Evolutionary conservation across 257 asterid genomes (phyloP).

Genomic region (Phtheirospermum japonicum): DNA sequence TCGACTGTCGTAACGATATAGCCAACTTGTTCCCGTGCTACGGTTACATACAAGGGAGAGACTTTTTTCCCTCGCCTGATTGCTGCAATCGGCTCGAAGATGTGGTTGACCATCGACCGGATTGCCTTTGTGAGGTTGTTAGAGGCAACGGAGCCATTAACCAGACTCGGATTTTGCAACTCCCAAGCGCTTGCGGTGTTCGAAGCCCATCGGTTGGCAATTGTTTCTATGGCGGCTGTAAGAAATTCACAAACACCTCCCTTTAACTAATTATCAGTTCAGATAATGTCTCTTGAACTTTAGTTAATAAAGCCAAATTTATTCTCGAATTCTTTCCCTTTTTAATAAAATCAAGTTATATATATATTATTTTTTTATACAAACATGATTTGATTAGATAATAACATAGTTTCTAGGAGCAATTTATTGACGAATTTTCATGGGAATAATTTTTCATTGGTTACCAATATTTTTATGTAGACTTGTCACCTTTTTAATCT

Average conservation of each 20-base stretch:
- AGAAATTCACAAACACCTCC: not conserved
- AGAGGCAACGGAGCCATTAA: constrained; percentile 15
- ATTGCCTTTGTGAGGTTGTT: constrained; percentile 23
- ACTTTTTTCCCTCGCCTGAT: constrained; percentile 26
- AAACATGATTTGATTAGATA: too few relatives aligned
- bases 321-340: not conserved
- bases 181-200: constrained; percentile 47
- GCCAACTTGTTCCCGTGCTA: constrained; percentile 23
- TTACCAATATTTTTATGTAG: too few relatives aligned
- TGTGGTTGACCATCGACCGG: not conserved
- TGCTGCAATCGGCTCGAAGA: constrained; percentile 28
- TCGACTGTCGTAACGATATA: constrained; percentile 8
- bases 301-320: too few relatives aligned
- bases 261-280: not conserved
- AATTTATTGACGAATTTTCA: too few relatives aligned
- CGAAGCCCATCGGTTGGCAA: constrained; percentile 36
- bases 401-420: too few relatives aligned
- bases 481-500: not conserved
- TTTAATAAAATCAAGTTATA: not conserved
- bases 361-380: too few relatives aligned
- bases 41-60: constrained; percentile 21
- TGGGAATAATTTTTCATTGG: too few relatives aligned
- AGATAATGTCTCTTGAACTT: not conserved
- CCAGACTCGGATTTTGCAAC: constrained; percentile 32
- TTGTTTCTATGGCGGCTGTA: constrained; percentile 24